These are phyloP conservation scores for Irineochytrium annulatum DNA, from an alignment of 192 early-diverging fungal genomes.

Conservation along the genomic window DNA sequence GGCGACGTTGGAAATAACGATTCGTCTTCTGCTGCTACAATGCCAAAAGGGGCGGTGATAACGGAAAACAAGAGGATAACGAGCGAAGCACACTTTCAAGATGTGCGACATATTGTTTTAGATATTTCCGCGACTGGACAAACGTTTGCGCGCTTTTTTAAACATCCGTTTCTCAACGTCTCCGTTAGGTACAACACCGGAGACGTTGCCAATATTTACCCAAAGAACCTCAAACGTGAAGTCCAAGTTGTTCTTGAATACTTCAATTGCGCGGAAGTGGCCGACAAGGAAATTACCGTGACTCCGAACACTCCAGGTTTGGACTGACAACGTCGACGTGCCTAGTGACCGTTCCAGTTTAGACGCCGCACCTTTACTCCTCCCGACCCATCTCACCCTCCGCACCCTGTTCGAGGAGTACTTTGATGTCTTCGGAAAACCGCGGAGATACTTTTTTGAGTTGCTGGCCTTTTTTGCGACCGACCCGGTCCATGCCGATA, in stretches of 20 bases:
- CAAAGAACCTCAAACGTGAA: constrained; percentile 66
- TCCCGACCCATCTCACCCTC: no score
- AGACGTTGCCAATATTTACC: constrained; percentile 74
- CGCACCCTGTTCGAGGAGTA: constrained; percentile 69
- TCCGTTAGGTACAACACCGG: constrained; percentile 64
- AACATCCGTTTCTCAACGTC: background rate
- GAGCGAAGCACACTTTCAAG: constrained; percentile 77
- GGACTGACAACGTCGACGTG: constrained; percentile 2
- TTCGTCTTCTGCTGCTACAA: no score
- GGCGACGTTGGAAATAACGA: no score
- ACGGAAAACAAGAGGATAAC: constrained; percentile 67
- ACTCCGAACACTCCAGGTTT: constrained; percentile 45
- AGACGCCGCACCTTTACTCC: no score
- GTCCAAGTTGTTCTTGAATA: constrained; percentile 65
- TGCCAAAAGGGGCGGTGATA: no score
- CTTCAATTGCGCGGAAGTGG: constrained; percentile 64
- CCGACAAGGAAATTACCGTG: constrained; percentile 58
- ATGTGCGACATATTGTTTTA: constrained; percentile 83
- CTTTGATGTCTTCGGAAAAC: constrained; percentile 82
- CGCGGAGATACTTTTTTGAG: constrained; percentile 88
- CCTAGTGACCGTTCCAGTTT: no score
- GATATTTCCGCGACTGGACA: constrained; percentile 16
- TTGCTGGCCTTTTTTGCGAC: constrained; percentile 75
- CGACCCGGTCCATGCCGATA: constrained; percentile 63
- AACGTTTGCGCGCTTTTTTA: no score